Conservation (phyloP, 192 early-diverging fungal species). For the Gorgonomyces haynaldii region DNA sequence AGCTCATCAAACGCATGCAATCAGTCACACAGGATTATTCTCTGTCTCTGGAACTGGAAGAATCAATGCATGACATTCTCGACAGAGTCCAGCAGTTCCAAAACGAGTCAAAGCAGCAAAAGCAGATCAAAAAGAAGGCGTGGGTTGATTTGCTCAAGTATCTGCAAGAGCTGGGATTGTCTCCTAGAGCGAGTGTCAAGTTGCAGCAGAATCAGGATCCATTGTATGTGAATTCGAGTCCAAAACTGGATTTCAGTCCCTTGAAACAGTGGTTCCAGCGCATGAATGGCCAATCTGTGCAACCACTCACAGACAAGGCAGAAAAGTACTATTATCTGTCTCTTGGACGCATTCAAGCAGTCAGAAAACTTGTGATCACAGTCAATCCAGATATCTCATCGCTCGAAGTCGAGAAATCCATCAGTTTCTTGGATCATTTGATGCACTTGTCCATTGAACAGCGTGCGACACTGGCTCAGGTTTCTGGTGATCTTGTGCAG, state of each 20-base stretch:
- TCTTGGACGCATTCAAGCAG: slow-evolving; percentile 49
- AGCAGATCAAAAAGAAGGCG: slow-evolving; percentile 63
- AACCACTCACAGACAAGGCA: slow-evolving; percentile 34
- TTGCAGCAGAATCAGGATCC: slow-evolving; percentile 20
- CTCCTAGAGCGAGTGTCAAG: slow-evolving; percentile 16
- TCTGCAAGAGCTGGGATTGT: slow-evolving; percentile 52
- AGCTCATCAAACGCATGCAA: not conserved
- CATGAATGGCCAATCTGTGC: slow-evolving; percentile 12
- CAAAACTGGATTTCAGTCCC: not conserved
- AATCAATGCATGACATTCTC: slow-evolving; percentile 21
- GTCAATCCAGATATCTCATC: slow-evolving; percentile 50
- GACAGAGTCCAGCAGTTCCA: slow-evolving; percentile 29
- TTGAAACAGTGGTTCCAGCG: not conserved
- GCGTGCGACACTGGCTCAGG: no score
- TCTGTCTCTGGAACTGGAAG: slow-evolving; percentile 19
- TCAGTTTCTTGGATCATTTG: slow-evolving; percentile 57
- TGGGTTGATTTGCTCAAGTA: slow-evolving; percentile 66
- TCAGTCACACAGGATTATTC: slow-evolving; percentile 1
- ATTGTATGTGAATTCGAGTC: slow-evolving; percentile 17
- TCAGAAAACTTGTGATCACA: slow-evolving; percentile 30
- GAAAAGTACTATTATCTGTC: slow-evolving; percentile 60
- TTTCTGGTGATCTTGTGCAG: no score
- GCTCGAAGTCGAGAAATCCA: slow-evolving; percentile 49
- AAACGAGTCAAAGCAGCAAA: slow-evolving; percentile 45
- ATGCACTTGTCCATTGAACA: slow-evolving; percentile 51